Evolutionary conservation across 2,329 filamentous ascomycete species (phyloP).

Genomic region (Fusarium hainanense): DNA sequence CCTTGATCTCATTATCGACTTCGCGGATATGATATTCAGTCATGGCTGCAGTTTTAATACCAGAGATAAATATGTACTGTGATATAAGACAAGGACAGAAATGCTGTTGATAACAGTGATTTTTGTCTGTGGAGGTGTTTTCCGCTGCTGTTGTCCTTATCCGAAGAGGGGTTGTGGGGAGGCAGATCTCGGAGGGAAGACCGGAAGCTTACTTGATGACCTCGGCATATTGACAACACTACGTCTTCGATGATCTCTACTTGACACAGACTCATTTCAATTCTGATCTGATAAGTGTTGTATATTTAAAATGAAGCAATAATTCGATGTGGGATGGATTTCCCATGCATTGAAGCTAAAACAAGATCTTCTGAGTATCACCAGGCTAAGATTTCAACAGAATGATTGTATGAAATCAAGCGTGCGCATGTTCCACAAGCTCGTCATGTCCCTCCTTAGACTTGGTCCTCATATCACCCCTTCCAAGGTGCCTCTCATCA

Average conservation of each 20-base stretch:
- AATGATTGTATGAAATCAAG: background rate
- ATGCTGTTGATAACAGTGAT: background rate
- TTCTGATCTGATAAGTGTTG: too few species aligned
- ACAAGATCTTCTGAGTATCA: too few species aligned
- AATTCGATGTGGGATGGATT: too few species aligned
- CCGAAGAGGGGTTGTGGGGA: constrained; percentile 28
- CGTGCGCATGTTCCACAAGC: background rate
- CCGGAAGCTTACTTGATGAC: background rate
- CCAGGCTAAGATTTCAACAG: background rate
- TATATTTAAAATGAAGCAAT: too few species aligned
- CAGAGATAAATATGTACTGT: background rate
- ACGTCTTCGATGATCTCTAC: too few species aligned
- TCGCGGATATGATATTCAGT: constrained; percentile 21
- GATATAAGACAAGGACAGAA: background rate
- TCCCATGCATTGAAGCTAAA: too few species aligned
- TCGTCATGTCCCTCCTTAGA: background rate
- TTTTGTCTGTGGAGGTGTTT: background rate
- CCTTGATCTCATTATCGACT: constrained; percentile 22
- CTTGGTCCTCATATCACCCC: background rate
- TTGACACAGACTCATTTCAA: too few species aligned
- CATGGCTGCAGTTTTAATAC: background rate
- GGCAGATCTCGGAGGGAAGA: constrained; percentile 12
- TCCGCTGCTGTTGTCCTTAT: constrained; percentile 12
- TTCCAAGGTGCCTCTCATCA: background rate
- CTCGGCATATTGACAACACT: background rate